Base-by-base conservation (phyloP, 208 protist species). In the Trypanosoma rangeli region DNA sequence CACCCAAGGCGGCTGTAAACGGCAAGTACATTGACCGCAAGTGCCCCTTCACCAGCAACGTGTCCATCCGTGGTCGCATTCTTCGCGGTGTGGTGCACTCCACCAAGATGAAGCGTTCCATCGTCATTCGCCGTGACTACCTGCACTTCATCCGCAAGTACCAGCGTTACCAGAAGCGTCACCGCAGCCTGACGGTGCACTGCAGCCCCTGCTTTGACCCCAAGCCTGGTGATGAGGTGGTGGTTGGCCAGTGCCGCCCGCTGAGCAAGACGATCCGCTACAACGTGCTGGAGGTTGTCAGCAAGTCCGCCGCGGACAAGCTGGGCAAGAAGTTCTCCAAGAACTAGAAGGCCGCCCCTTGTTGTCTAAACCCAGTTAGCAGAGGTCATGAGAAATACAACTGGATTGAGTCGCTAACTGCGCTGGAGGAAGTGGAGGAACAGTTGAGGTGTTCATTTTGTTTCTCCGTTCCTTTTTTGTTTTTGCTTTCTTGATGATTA, bases 81-180 rank as follows among this genome's bases (percentile, higher is more conserved):
- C 83, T 99, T 39, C 91, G 87, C 65, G 99, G 99, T 76, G 83
- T 99, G 68, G 98, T 99, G 55, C 87, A 98, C 78, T 98, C 97
- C 64, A 97, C 80, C 76, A 99, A 99, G 90, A 99, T 99, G 99
- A 87, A 98, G 71, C 88, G 97, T 80, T 99, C 98, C 50, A 94
- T 99, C 75, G 90, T 99, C 70, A 96, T 99, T 83, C 97, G 99
- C 80, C 95, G 99, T 80, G 98, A 99, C 86, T 99, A 99, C 89
- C 97, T 99, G 61, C 99, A 99, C 92, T 99, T 99, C 93, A 95
- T 99, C 86, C 92, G 92, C 74, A 99, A 99, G 94, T 99, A 99
- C 95, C 99, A 99, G 90, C 93, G 99, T 84, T 99, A 99, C 90
- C 99, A 99, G 93, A 99, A 99, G 97, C 96, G 99, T 76, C 99